Conservation (phyloP, 176 grass and related monocot genomes). For the Urochloa ruziziensis region DNA sequence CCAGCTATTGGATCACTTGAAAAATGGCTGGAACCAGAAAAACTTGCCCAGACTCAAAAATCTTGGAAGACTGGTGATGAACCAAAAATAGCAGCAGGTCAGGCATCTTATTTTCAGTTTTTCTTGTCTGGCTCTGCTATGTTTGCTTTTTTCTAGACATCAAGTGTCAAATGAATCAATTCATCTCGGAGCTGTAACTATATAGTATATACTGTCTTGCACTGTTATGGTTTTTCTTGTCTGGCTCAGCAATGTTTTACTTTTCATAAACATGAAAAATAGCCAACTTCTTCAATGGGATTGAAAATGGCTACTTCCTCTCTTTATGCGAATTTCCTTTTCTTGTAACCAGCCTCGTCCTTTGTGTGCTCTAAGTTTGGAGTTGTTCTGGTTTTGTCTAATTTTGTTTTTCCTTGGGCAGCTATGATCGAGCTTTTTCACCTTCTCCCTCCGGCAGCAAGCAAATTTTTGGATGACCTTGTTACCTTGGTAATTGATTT, state of each 20-base stretch:
- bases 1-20: conserved; percentile 94
- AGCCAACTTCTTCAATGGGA: background rate
- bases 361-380: background rate
- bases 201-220: too few relatives aligned
- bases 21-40: conserved; percentile 98
- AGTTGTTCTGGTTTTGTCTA: conserved; percentile 16
- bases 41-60: conserved; percentile 88
- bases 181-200: background rate
- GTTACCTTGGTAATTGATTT: conserved; percentile 94
- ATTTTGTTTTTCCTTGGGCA: conserved; percentile 42
- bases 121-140: background rate
- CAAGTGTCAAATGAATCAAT: background rate
- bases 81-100: conserved; percentile 94
- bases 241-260: background rate
- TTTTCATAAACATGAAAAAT: background rate
- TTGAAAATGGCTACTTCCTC: background rate
- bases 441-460: conserved; percentile 84
- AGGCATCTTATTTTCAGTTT: conserved; percentile 7
- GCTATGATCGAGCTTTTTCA: conserved; percentile 99
- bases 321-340: background rate
- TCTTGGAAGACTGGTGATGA: conserved; percentile 97
- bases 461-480: conserved; percentile 96
- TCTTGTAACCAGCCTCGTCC: background rate
- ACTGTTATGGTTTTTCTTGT: background rate
- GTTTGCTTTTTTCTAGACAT: background rate